Evolutionary conservation across 768 basidiomycete genomes (phyloP), one percentile per base, ranked within the genome.

Genomic region (Suillus ampliporus): DNA sequence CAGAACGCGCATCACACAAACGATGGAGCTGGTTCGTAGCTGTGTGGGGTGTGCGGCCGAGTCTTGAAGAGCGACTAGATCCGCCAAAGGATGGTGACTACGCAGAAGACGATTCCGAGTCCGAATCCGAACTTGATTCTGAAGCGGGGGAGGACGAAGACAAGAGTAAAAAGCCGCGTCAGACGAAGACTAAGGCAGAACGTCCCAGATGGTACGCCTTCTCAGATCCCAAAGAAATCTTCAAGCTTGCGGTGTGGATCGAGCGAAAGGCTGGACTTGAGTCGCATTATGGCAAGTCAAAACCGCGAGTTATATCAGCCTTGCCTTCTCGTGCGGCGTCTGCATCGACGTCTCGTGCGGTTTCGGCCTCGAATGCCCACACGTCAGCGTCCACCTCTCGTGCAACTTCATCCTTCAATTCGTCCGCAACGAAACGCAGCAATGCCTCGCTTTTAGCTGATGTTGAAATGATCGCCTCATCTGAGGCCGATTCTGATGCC

Each of bases 11-110:
- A 23, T 74, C 78, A 38, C 73, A 89, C 72, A 82, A 72, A 62
- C 81, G 84, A 37, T 94, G 92, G 91, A 80, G 86, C 1, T 92
- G 89, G 89, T 89, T 91, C 71, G 68, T 94, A n/a, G 86, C 84
- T 5, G 89, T 92, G 1, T 90, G 86, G 84, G 91, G 91, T 1
- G 84, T 74, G 73, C 82, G 76, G 64, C 85, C 87, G 21, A 61
- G 68, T 0, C 50, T 62, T 0, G 65, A 71, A 21, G 76, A 75
- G 62, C 64, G 74, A 40, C 19, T 17, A 26, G 54, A 56, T 28
- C 37, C 65, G 3, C 64, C 71, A 26, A 51, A 61, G 34, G 68
- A 63, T 17, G 73, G 69, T 10, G 68, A 67, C 4, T 26, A 19
- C 26, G 40, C 54, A 40, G 38, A 56, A 38, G 50, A 73, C 68